Base-by-base conservation (phyloP, 2,329 filamentous ascomycete genomes). In the Phaeoacremonium minimum region DNA sequence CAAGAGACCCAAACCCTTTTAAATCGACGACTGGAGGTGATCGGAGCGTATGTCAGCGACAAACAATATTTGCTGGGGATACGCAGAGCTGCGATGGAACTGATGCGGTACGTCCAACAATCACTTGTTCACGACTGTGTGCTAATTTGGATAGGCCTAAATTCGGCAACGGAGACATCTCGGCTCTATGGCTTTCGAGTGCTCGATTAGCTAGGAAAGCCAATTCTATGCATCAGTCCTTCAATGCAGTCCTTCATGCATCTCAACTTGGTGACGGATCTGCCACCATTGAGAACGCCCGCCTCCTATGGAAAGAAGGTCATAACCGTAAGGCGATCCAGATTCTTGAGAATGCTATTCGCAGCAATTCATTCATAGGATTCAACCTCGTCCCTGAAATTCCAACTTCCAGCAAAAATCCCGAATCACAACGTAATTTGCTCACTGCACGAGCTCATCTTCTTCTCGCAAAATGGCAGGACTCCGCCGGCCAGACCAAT, bases 281-380 rank as follows among this genome's bases (percentile, higher is more conserved):
- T 3, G 88, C 91, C 9, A 91, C 87, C 8, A 93, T 98, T 42
- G 94, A 98, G 57, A 91, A 98, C 57, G 89, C 93, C 3, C 83
- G 90, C 42, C 71, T 98, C 18, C 67, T 97, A 7, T 98, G 93
- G 89, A 88, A 86, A 49, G 89, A 96, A 56, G 87, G 88, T 1
- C 85, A 96, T 52, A 88, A 91, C 55, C 80, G 93, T 42, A 95
- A 97, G 61, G 94, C 93, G 2, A 98, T 98, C 42, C 88, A 95
- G 49, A 86, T 85, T 32, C 71, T 98, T 4, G 83, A 95, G 52
- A 82, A 87, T 30, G 90, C 91, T 15, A 95, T 98, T 45, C 76
- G 81, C 32, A 81, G 78, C 20, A 85, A 89, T 47, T 80, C 83
- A n/a, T 89, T 94, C 55, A 64, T 60, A 31, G 64, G 51, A 11